Base-by-base conservation (phyloP, 2,329 filamentous ascomycete species). In the Byssothecium circinans region DNA sequence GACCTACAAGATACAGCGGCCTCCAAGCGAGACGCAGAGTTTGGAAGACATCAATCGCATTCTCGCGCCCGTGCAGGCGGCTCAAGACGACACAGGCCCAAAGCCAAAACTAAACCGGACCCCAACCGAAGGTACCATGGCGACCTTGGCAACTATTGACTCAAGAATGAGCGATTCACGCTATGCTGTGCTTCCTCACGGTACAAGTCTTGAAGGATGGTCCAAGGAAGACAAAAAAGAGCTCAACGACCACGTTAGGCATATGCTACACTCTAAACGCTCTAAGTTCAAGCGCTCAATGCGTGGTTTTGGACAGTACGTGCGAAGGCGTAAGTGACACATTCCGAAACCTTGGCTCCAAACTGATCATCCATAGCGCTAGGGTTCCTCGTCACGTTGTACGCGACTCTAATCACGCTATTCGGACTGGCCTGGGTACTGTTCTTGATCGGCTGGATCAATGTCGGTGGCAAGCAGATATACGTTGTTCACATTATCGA, bases 401-500 rank as follows among this genome's bases (percentile, higher is more conserved):
- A 95, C 68, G 89, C 89, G 8, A 85, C 81, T 1, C 77, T 92
- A 17, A 91, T 95, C 58, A 94, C 89, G 0, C 76, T 91, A 0
- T 95, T 95, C 59, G 89, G 89, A 62, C 77, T 92, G 11, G 88
- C 88, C 0, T 95, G 89, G 90, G 89, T 95, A 1, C 79, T 95
- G n/a, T 94, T 92, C 72, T 75, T 95, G 45, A 95, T 95, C 65
- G 88, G 82, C 39, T 95, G 89, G 89, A 89, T 94, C 64, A 91
- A 90, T 54, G 86, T 92, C 17, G 88, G 87, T 17, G 81, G 83
- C 23, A 78, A 79, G 58, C 87, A 92, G 65, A 74, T 82, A 3
- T 92, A 76, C 14, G 73, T 78, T 2, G 70, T 77, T 14, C 77
- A 85, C 53, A 65, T 80, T 15, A 72, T 76, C 17, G 81, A 87